phyloP scores from a whole-genome alignment of 495 filamentous ascomycete genomes.

The Penicillium lagena region DNA sequence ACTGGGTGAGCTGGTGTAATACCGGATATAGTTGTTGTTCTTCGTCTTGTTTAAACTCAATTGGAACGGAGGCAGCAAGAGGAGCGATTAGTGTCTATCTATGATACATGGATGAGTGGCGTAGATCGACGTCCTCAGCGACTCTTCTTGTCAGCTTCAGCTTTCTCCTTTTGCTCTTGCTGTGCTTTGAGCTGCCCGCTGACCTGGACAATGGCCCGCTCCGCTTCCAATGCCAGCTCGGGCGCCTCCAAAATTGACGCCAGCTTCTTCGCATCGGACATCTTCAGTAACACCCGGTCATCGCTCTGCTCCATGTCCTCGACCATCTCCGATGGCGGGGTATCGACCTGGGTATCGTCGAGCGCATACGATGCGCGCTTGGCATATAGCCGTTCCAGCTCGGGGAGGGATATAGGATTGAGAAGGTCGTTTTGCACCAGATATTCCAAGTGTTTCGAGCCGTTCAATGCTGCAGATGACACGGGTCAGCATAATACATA shows the following conservation, averaged over 20 bases:
- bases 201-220: conserved; percentile 84
- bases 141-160: conserved; percentile 5
- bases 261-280: conserved; percentile 53
- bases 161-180: conserved; percentile 28
- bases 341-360: conserved; percentile 12
- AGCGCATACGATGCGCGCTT: conserved; percentile 25
- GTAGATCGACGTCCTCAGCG: too few relatives aligned
- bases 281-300: conserved; percentile 51
- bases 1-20: too few relatives aligned
- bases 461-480: conserved; percentile 55
- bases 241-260: conserved; percentile 69
- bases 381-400: conserved; percentile 70
- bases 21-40: too few relatives aligned
- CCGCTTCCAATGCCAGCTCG: conserved; percentile 79
- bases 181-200: conserved; percentile 56
- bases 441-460: conserved; percentile 79
- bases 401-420: conserved; percentile 50
- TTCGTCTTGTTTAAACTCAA: too few relatives aligned
- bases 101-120: too few relatives aligned
- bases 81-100: too few relatives aligned
- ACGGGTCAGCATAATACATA: conserved; percentile 1
- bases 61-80: too few relatives aligned
- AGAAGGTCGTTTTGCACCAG: conserved; percentile 67
- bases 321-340: conserved; percentile 26
- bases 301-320: conserved; percentile 44